Evolutionary conservation across 768 basidiomycete genomes (phyloP), one percentile per base, ranked within the genome.

Genomic region (Mycena pura): DNA sequence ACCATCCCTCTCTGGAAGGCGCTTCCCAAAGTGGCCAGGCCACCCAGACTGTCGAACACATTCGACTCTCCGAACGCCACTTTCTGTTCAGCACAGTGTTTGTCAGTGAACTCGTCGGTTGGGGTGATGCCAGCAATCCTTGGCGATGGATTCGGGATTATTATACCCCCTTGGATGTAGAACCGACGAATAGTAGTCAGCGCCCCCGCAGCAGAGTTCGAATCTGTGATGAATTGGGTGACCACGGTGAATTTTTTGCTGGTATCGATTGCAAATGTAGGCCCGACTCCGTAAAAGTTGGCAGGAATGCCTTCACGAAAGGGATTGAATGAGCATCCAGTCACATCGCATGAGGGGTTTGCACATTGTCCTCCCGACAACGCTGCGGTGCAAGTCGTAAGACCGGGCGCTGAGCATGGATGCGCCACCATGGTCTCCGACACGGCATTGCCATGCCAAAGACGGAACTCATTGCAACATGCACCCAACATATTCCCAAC

Each of bases 301-400:
- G n/a, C 28, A 9, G 44, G 47, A 68, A 76, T 66, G 53, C 78
- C 79, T 77, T 77, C 72, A 62, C 79, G 76, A 71, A 67, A 81
- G n/a, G 79, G 77, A 73, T 80, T 81, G 78, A 78, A 81, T 66
- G 78, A 78, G 70, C 79, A 81, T 51, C 79, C 78, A 62, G 76
- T 77, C 57, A 67, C 63, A 70, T 80, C 79, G 69, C 79, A 80
- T 15, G 5, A 14, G n/a, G 31, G 5, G 47, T 3, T 49, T 22
- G 47, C 31, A 32, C 47, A 49, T 24, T 22, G 47, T 34, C 47
- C 29, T 17, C 44, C 31, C 47, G 21, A 21, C 47, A 32, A 36
- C 32, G n/a, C 31, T 36, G 47, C 31, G 21, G 31, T 36, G 32
- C 32, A 32, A 36, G 47, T 36, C 19, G 47, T 34, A 32, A 36